Conservation (phyloP, 768 basidiomycete genomes). For the Boletus pseudo-olivaceus region DNA sequence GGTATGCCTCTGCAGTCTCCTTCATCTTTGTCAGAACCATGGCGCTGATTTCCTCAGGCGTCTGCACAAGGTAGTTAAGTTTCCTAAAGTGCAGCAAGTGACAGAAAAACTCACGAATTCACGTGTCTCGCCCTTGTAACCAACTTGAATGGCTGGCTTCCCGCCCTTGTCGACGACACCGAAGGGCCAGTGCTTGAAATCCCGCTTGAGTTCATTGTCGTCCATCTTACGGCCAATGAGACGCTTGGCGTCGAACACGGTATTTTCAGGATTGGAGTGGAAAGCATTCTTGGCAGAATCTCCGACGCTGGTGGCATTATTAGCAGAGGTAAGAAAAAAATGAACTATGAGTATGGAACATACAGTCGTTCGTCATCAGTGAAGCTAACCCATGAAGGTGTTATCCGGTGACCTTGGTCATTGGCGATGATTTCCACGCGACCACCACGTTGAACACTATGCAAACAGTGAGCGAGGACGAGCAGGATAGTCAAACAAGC, state of each 20-base stretch:
- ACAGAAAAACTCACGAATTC: conserved; percentile 66
- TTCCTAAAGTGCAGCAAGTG: background rate
- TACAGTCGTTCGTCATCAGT: conserved; percentile 73
- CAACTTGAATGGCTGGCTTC: conserved; percentile 76
- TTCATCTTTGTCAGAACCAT: conserved; percentile 99
- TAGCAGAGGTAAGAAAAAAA: background rate
- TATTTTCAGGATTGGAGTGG: conserved; percentile 88
- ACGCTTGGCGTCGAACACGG: conserved; percentile 95
- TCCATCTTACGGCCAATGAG: conserved; percentile 85
- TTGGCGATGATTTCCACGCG: conserved; percentile 89
- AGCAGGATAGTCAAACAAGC: background rate
- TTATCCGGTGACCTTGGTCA: conserved; percentile 87
- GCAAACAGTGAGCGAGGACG: background rate
- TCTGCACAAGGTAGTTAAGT: conserved; percentile 39
- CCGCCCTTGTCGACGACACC: conserved; percentile 71
- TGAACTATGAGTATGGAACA: background rate
- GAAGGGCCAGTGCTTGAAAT: conserved; percentile 93
- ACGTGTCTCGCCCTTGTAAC: conserved; percentile 74
- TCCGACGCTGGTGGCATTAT: conserved; percentile 53
- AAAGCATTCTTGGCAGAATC: conserved; percentile 97
- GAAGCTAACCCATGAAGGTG: conserved; percentile 83
- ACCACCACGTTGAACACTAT: conserved; percentile 78
- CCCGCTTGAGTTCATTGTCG: conserved; percentile 75
- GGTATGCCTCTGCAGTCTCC: conserved; percentile 98
- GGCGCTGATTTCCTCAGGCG: conserved; percentile 91